Percentiles rank a stretch among this genome's conserved stretches.
Conservation (phyloP, 2,329 filamentous ascomycete species). For the Phoma herbarum region DNA sequence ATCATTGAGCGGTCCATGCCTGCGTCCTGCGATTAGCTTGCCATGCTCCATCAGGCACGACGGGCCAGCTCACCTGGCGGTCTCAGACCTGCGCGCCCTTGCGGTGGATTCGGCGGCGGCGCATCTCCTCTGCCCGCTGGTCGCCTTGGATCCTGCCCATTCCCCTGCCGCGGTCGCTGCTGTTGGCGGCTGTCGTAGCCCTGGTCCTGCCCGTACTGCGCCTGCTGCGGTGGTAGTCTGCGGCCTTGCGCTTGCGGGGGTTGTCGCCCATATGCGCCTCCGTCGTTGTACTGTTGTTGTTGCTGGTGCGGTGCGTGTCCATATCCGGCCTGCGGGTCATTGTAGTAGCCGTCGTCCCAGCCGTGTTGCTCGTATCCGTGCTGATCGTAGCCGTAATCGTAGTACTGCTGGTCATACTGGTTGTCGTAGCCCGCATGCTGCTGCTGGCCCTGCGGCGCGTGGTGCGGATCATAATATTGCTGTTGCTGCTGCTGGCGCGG, state of each 20-base stretch:
- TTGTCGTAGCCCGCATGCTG: conserved; percentile 43
- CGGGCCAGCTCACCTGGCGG: conserved; percentile 39
- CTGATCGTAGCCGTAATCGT: conserved; percentile 48
- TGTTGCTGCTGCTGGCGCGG: conserved; percentile 38
- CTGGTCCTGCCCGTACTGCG: conserved; percentile 40
- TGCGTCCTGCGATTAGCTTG: conserved; percentile 21
- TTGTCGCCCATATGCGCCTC: conserved; percentile 34
- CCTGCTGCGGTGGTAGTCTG: conserved; percentile 31
- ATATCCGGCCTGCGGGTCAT: conserved; percentile 41
- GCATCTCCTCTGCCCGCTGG: conserved; percentile 38
- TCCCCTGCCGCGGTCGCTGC: conserved; percentile 35
- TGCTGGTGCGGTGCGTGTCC: conserved; percentile 28
- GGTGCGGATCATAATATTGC: conserved; percentile 18
- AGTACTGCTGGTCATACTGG: conserved; percentile 44
- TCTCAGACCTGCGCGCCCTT: conserved; percentile 37
- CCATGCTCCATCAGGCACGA: neutral
- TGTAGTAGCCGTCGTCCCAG: conserved; percentile 48
- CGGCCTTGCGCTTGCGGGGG: conserved; percentile 26
- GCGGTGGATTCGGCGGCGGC: conserved; percentile 30
- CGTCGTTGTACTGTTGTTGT: conserved; percentile 37
- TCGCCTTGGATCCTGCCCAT: conserved; percentile 41
- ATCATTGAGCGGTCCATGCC: conserved; percentile 44
- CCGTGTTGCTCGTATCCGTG: conserved; percentile 40
- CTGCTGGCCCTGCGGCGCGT: conserved; percentile 34
- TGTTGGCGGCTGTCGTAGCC: conserved; percentile 38